A percentile compares a stretch with the other conserved stretches of the same genome.
Conservation (phyloP, 352 stramenopile species). For the Globisporangium radiosum region DNA sequence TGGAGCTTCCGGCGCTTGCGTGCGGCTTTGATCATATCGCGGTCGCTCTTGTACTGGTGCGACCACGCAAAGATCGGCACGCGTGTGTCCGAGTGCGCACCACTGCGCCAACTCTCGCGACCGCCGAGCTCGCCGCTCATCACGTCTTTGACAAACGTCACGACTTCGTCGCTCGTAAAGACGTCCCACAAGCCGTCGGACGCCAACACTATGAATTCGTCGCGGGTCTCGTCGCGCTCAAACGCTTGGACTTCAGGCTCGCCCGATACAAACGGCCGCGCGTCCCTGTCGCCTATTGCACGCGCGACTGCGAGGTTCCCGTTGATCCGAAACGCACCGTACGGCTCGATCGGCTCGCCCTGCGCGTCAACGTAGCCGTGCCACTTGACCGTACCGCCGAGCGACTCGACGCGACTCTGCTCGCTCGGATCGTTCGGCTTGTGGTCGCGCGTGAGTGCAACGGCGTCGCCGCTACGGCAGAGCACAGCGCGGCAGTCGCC, state of each 20-base stretch:
- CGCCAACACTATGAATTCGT: slow-evolving; percentile 92
- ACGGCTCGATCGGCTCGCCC: slow-evolving; percentile 83
- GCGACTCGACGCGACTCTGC: slow-evolving; percentile 60
- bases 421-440: slow-evolving; percentile 86
- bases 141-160: slow-evolving; percentile 89
- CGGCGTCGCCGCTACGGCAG: slow-evolving; percentile 62
- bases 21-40: slow-evolving; percentile 87
- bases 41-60: slow-evolving; percentile 86
- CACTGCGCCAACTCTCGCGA: slow-evolving; percentile 73
- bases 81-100: slow-evolving; percentile 73
- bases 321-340: slow-evolving; percentile 90
- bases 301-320: slow-evolving; percentile 88
- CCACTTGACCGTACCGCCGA: slow-evolving; percentile 87
- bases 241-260: slow-evolving; percentile 79
- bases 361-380: slow-evolving; percentile 81
- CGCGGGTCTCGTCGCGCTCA: slow-evolving; percentile 64
- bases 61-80: slow-evolving; percentile 88
- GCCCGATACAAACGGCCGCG: slow-evolving; percentile 78
- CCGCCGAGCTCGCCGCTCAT: slow-evolving; percentile 79
- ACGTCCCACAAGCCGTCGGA: slow-evolving; percentile 93
- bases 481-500: slow-evolving; percentile 93
- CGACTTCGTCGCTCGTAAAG: slow-evolving; percentile 88
- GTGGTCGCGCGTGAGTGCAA: slow-evolving; percentile 84
- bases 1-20: slow-evolving; percentile 82
- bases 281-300: slow-evolving; percentile 87